A percentile compares a stretch with the other conserved stretches of the same genome.
Evolutionary conservation across 192 early-diverging fungal genomes (phyloP).

Genomic region (Podila minutissima): DNA sequence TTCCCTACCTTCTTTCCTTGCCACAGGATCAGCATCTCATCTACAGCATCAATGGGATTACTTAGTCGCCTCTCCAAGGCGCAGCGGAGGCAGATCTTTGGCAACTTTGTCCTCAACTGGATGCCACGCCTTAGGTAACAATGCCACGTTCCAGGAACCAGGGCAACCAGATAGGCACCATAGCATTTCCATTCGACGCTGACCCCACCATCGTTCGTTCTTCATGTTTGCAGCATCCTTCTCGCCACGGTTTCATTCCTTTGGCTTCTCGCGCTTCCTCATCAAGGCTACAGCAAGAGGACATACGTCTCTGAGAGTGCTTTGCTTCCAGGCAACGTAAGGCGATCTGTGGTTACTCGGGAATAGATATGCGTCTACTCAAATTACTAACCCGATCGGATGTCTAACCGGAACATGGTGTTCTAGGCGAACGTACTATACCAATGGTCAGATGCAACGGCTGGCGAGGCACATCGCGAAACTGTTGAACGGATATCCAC

Average conservation of each 20-base stretch:
- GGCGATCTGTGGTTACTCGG: background rate
- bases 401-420: background rate
- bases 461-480: slow-evolving; percentile 56
- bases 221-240: slow-evolving; percentile 54
- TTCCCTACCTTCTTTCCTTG: too few species aligned
- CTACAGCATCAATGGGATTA: slow-evolving; percentile 17
- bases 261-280: slow-evolving; percentile 75
- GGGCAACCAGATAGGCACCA: background rate
- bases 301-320: slow-evolving; percentile 86
- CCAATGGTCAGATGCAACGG: slow-evolving; percentile 50
- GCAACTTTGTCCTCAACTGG: slow-evolving; percentile 30
- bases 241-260: slow-evolving; percentile 66
- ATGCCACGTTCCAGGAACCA: background rate
- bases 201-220: background rate
- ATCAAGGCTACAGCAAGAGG: slow-evolving; percentile 65
- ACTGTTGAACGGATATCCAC: slow-evolving; percentile 47
- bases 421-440: slow-evolving; percentile 65
- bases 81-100: slow-evolving; percentile 32
- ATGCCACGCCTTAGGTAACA: slow-evolving; percentile 38
- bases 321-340: slow-evolving; percentile 75
- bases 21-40: background rate
- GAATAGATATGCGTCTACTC: too few species aligned
- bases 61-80: slow-evolving; percentile 37
- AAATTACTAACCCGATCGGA: too few species aligned
- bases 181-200: background rate